Base-by-base conservation (phyloP, 2,329 filamentous ascomycete genomes). In the Elsinoe ampelina region DNA sequence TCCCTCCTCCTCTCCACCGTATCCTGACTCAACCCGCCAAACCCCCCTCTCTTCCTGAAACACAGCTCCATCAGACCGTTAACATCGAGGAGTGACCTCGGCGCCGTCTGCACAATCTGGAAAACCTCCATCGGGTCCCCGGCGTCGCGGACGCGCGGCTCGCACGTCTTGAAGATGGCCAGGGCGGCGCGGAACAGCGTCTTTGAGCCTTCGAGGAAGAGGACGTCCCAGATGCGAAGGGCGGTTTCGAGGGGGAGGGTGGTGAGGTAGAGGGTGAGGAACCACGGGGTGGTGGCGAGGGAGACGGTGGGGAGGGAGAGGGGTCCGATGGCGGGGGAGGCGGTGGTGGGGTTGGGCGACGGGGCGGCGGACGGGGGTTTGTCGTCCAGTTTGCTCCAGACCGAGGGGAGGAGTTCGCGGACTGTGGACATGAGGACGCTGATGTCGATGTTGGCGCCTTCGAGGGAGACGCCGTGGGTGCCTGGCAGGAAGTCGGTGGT, bases 201-300 rank as follows among this genome's bases (percentile, higher is more conserved):
- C 70, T 93, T 95, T 50, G 87, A 90, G 2, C 92, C 92, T 71
- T 97, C 92, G 70, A 95, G 95, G 70, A 96, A 95, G 67, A 97
- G 91, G 1, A 89, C 83, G 64, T 97, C 92, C 92, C 92, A 97
- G 1, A 96, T 89, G 6, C 92, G 86, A 15, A 96, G 79, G 0
- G 91, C 92, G 15, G 86, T 89, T 72, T 97, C 92, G 60, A 95
- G 90, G 1, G 92, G 92, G 15, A 97, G 75, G 0, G 89, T 95
- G 55, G 91, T 90, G 60, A 96, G 93, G 70, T 93, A 96, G 64
- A 93, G 87, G 50, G 88, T 95, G 92, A 97, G 96, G 71, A 97
- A 95, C 92, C 92, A 97, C 3, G 91, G 88, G 8, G 91, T 95
- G 71, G 93, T 89, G 63, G 90, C 95, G 4, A 97, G 79, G 0